phyloP scores from a whole-genome alignment of 1,139 yeast genomes.

The Zygoascus sp. region DNA sequence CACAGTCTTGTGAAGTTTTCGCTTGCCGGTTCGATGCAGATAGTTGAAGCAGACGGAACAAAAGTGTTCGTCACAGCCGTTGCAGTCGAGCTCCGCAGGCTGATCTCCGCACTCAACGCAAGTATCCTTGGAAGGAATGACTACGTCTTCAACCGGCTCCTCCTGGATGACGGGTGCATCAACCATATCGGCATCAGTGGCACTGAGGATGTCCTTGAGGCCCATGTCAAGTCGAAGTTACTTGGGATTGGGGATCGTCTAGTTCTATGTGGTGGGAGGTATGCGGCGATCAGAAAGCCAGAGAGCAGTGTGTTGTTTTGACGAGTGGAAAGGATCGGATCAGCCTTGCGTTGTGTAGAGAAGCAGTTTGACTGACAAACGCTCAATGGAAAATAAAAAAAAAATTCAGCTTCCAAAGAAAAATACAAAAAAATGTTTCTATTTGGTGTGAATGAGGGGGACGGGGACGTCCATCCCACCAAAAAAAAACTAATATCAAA shows the following conservation, averaged over 20 bases:
- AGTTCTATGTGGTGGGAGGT: background rate
- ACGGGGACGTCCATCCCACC: no score
- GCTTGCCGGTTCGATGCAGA: slow-evolving; percentile 60
- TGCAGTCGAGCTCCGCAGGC: slow-evolving; percentile 56
- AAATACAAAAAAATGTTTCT: no score
- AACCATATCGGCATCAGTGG: slow-evolving; percentile 19
- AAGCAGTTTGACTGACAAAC: background rate
- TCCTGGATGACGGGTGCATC: slow-evolving; percentile 4
- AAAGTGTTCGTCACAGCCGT: slow-evolving; percentile 56
- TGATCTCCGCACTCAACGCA: slow-evolving; percentile 70
- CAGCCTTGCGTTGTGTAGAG: background rate
- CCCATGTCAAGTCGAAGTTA: slow-evolving; percentile 19
- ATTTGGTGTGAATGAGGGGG: no score
- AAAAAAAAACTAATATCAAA: no score
- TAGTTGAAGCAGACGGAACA: slow-evolving; percentile 64
- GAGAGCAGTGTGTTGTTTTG: no score
- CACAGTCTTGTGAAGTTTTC: slow-evolving; percentile 33
- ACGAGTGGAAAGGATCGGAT: no score
- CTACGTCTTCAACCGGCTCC: background rate
- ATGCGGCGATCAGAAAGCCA: background rate
- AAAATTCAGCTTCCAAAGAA: no score
- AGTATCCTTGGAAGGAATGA: slow-evolving; percentile 26
- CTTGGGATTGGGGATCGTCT: background rate
- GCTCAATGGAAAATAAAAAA: no score
- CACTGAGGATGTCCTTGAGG: slow-evolving; percentile 28